Percentiles rank a stretch among this genome's conserved stretches.
These are phyloP conservation scores for Paraconiothyrium sp. DNA, from an alignment of 2,329 filamentous ascomycete species.

Conservation along the genomic window DNA sequence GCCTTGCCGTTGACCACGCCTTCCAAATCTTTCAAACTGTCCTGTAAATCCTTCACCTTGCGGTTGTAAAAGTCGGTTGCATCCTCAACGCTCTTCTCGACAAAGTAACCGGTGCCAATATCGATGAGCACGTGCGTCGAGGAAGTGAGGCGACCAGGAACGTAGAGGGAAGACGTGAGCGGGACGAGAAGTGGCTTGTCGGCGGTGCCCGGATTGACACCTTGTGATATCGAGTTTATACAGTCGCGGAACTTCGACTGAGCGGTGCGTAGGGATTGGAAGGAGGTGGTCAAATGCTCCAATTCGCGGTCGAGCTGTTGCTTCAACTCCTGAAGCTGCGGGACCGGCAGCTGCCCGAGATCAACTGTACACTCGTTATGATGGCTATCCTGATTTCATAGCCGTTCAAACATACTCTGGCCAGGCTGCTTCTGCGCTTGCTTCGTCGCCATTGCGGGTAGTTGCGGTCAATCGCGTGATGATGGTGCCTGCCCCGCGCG, in stretches of 20 bases:
- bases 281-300: conserved; percentile 90
- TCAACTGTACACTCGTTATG: conserved; percentile 58
- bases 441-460: conserved; percentile 25
- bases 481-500: conserved; percentile 16
- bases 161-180: conserved; percentile 92
- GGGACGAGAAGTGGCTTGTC: conserved; percentile 82
- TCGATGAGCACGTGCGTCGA: conserved; percentile 71
- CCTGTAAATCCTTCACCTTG: conserved; percentile 72
- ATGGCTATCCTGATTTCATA: background rate
- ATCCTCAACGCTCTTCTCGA: conserved; percentile 79
- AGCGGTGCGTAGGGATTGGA: conserved; percentile 86
- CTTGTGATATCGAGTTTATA: conserved; percentile 75
- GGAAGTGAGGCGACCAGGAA: conserved; percentile 77
- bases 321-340: conserved; percentile 91
- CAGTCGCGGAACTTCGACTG: conserved; percentile 95
- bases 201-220: conserved; percentile 55
- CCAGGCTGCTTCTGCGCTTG: conserved; percentile 30
- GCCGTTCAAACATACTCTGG: conserved; percentile 34
- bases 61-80: conserved; percentile 73
- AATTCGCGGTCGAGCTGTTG: conserved; percentile 96
- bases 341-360: conserved; percentile 79
- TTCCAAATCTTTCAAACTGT: conserved; percentile 73
- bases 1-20: conserved; percentile 79
- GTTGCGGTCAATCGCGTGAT: conserved; percentile 3
- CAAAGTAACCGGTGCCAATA: conserved; percentile 91